Conservation (phyloP, 306 rosid genomes). For the Glycine tomentella region DNA sequence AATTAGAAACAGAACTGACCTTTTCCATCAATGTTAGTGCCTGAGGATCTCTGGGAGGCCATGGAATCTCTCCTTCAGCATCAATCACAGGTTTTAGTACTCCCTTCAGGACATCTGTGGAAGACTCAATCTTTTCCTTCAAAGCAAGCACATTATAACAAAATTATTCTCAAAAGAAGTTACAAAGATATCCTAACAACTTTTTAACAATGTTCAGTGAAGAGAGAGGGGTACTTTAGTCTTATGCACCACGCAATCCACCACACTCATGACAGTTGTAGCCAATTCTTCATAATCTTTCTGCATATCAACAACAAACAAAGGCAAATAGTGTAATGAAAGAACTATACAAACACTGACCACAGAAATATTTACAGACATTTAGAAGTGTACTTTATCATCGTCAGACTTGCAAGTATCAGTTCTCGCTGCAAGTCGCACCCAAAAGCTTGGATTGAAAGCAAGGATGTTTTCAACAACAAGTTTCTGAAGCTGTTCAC, state of each 20-base stretch:
- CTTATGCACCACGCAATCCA: constrained; percentile 80
- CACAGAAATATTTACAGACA: constrained; percentile 27
- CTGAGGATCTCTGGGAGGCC: constrained; percentile 92
- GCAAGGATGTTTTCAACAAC: constrained; percentile 87
- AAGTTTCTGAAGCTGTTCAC: constrained; percentile 82
- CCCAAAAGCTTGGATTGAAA: constrained; percentile 85
- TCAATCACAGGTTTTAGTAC: constrained; percentile 80
- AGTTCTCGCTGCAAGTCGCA: constrained; percentile 85
- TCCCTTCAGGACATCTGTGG: constrained; percentile 86
- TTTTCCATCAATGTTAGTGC: constrained; percentile 75
- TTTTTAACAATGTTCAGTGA: constrained; percentile 3
- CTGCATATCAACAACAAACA: constrained; percentile 57
- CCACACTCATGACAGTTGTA: constrained; percentile 71
- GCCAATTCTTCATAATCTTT: constrained; percentile 97
- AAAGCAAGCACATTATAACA: constrained; percentile 33
- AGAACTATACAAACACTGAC: constrained; percentile 27
- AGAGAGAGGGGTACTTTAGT: constrained; percentile 67
- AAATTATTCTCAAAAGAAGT: constrained; percentile 32
- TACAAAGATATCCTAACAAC: constrained; percentile 26
- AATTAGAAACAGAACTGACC: constrained; percentile 54
- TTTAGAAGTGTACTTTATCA: constrained; percentile 76
- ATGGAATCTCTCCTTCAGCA: constrained; percentile 75
- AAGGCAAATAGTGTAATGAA: constrained; percentile 30
- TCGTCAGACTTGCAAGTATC: constrained; percentile 95
- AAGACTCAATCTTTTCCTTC: constrained; percentile 90